A percentile compares a stretch with the other conserved stretches of the same genome.
These are phyloP conservation scores for Cytospora leucostoma DNA, from an alignment of 2,329 filamentous ascomycete species.

Conservation along the genomic window DNA sequence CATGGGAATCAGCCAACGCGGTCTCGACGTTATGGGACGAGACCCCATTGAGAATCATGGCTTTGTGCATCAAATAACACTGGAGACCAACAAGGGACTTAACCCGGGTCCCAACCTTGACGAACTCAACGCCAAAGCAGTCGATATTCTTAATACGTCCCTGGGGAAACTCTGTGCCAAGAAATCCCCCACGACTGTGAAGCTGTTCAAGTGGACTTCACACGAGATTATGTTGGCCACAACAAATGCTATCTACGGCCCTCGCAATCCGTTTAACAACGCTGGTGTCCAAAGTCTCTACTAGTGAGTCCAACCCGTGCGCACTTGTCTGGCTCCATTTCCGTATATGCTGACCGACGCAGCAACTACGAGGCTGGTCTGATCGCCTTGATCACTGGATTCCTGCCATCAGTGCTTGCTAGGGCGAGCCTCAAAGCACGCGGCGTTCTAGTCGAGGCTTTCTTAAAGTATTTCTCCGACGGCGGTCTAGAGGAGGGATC, in stretches of 20 bases:
- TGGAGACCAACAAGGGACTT: no score
- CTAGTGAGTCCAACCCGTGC: neutral
- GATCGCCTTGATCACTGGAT: neutral
- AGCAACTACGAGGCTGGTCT: constrained; percentile 10
- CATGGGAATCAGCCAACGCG: neutral
- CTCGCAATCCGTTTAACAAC: constrained; percentile 8
- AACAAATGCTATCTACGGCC: constrained; percentile 14
- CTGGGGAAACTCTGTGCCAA: neutral
- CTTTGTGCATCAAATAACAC: no score
- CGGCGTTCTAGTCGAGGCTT: constrained; percentile 1
- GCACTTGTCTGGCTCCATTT: neutral
- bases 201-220: constrained; percentile 11
- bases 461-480: constrained; percentile 7
- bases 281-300: neutral
- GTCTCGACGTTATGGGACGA: neutral
- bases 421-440: constrained; percentile 1
- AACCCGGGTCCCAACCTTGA: neutral
- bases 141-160: neutral
- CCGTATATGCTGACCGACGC: neutral
- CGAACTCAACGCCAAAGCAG: neutral
- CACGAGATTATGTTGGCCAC: constrained; percentile 16
- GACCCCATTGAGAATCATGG: neutral
- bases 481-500: constrained; percentile 6
- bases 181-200: neutral
- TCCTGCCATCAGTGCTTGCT: constrained; percentile 11